phyloP scores from a whole-genome alignment of 192 early-diverging fungal genomes.

The Rhizoclosmatium globosum region DNA sequence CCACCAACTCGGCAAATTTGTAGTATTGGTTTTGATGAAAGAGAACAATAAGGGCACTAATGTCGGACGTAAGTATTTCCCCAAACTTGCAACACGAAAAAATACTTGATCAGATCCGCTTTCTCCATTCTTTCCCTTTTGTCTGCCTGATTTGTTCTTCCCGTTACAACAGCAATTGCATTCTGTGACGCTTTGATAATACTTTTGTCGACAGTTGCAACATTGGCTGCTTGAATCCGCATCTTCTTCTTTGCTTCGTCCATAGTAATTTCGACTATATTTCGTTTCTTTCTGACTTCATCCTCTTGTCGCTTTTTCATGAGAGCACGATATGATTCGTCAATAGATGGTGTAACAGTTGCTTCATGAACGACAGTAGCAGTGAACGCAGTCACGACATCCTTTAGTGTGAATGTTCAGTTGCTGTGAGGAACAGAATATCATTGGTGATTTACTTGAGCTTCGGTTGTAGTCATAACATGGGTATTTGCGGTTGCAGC shows the following conservation, averaged over 20 bases:
- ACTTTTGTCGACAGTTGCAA: conserved; percentile 1
- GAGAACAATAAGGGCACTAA: conserved; percentile 72
- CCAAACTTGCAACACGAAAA: conserved; percentile 2
- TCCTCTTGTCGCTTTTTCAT: conserved; percentile 6
- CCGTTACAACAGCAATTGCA: background rate
- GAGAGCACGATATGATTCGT: background rate
- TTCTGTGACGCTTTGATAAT: conserved; percentile 2
- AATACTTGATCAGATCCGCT: conserved; percentile 78
- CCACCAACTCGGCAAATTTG: conserved; percentile 84
- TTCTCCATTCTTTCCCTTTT: conserved; percentile 86
- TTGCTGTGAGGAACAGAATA: too few species aligned
- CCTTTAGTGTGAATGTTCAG: too few species aligned
- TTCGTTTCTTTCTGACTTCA: conserved; percentile 14
- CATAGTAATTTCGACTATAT: background rate
- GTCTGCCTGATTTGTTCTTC: conserved; percentile 41
- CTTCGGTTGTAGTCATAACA: conserved; percentile 75
- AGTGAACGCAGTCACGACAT: conserved; percentile 37
- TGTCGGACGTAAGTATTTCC: background rate
- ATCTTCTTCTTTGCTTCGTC: background rate
- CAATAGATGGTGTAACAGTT: conserved; percentile 29
- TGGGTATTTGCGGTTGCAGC: conserved; percentile 76
- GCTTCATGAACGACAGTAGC: conserved; percentile 56
- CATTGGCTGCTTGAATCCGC: conserved; percentile 10
- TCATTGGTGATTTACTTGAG: conserved; percentile 35
- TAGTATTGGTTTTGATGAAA: conserved; percentile 86